Evolutionary conservation across 192 early-diverging fungal species (phyloP).

Genomic region (Chytriomyces sp.): DNA sequence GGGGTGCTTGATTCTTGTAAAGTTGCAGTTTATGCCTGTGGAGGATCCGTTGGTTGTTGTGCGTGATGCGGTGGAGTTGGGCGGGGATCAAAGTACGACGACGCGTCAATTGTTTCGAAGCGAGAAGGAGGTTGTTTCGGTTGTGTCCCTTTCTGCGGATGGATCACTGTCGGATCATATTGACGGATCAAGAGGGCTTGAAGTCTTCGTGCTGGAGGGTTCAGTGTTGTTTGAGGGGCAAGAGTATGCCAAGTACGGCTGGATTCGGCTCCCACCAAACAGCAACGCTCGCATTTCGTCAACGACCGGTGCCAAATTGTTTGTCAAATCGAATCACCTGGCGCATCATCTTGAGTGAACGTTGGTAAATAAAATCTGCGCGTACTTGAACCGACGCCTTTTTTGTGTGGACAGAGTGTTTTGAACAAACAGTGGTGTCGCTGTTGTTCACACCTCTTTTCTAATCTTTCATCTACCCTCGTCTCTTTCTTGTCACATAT

Average conservation of each 20-base stretch:
- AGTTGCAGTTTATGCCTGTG: constrained; percentile 32
- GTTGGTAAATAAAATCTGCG: not conserved
- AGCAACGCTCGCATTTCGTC: not conserved
- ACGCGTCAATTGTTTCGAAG: not conserved
- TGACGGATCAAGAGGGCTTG: constrained; percentile 1
- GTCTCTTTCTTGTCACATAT: too few species aligned
- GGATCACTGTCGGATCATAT: not conserved
- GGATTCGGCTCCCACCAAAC: constrained; percentile 24
- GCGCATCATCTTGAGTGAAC: not conserved
- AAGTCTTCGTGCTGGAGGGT: constrained; percentile 18
- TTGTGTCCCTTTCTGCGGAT: not conserved
- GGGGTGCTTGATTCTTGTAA: constrained; percentile 41
- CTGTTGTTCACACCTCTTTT: too few species aligned
- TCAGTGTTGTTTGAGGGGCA: constrained; percentile 5
- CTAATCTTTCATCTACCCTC: too few species aligned
- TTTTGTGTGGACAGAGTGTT: not conserved
- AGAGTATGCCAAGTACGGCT: constrained; percentile 13
- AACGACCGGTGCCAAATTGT: constrained; percentile 7
- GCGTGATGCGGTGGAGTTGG: not conserved
- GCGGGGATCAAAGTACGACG: not conserved
- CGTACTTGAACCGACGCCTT: not conserved
- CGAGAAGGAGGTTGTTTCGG: not conserved
- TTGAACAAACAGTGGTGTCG: not conserved
- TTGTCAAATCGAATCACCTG: constrained; percentile 20
- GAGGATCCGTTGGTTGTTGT: constrained; percentile 25